phyloP scores from a whole-genome alignment of 106 monocot genomes.

The Narthecium ossifragum region DNA sequence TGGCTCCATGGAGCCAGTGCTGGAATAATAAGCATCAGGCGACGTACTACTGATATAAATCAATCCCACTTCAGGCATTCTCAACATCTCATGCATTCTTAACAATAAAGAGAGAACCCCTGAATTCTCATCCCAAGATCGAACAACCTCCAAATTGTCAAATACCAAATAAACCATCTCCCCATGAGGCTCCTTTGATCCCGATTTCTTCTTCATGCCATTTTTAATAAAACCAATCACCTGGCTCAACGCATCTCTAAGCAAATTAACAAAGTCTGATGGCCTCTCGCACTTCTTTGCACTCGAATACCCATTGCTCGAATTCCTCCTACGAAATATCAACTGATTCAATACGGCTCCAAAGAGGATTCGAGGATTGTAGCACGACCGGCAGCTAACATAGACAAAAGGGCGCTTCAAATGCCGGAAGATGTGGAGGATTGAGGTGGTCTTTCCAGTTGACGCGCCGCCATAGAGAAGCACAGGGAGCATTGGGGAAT shows the following conservation, averaged over 20 bases:
- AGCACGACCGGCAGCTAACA: slow-evolving; percentile 50
- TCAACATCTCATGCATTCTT: slow-evolving; percentile 45
- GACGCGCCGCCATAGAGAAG: slow-evolving; percentile 70
- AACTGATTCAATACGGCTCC: slow-evolving; percentile 62
- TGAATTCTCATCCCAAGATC: slow-evolving; percentile 55
- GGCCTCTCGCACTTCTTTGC: slow-evolving; percentile 50
- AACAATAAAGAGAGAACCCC: slow-evolving; percentile 52
- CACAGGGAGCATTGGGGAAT: slow-evolving; percentile 62
- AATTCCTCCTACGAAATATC: slow-evolving; percentile 11
- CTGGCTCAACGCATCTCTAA: slow-evolving; percentile 35
- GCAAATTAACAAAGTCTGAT: slow-evolving; percentile 60
- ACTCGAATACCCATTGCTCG: slow-evolving; percentile 28
- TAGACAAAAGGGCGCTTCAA: slow-evolving; percentile 65
- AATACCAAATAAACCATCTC: slow-evolving; percentile 74
- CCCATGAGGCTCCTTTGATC: slow-evolving; percentile 5
- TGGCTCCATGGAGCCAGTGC: slow-evolving; percentile 54
- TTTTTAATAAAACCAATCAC: neutral
- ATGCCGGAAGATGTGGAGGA: slow-evolving; percentile 54
- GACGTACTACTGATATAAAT: slow-evolving; percentile 63
- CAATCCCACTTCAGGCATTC: slow-evolving; percentile 46
- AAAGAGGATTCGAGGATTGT: slow-evolving; percentile 50
- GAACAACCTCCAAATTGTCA: slow-evolving; percentile 73
- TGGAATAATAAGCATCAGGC: slow-evolving; percentile 58
- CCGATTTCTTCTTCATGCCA: neutral
- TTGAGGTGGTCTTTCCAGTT: slow-evolving; percentile 62